Conservation (phyloP, 257 asterid genomes). For the Fraxinus quadrangulata region DNA sequence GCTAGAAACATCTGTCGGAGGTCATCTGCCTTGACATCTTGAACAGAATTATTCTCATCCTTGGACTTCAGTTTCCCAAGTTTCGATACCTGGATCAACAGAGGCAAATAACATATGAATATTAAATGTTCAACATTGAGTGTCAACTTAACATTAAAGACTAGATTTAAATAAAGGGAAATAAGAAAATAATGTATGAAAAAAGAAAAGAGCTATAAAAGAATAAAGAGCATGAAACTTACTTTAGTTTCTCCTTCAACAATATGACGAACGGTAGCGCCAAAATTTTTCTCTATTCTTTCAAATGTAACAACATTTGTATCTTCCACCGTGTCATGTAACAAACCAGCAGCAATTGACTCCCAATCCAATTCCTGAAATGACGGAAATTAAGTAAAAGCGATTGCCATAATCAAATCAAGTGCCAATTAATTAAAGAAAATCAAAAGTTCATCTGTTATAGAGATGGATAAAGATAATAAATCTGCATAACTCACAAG, state of each 20-base stretch:
- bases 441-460: background rate
- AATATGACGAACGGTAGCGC: slow-evolving; percentile 73
- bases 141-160: slow-evolving; percentile 1
- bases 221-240: background rate
- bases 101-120: slow-evolving; percentile 11
- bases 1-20: slow-evolving; percentile 96
- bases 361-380: slow-evolving; percentile 93
- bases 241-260: slow-evolving; percentile 99
- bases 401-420: slow-evolving; percentile 18
- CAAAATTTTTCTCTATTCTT: slow-evolving; percentile 78
- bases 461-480: slow-evolving; percentile 5
- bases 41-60: slow-evolving; percentile 74
- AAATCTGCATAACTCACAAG: slow-evolving; percentile 55
- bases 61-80: slow-evolving; percentile 86
- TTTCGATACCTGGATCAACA: slow-evolving; percentile 72
- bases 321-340: slow-evolving; percentile 95
- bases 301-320: slow-evolving; percentile 81
- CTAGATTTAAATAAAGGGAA: slow-evolving; percentile 7
- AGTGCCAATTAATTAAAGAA: background rate
- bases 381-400: slow-evolving; percentile 20
- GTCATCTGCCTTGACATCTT: slow-evolving; percentile 97
- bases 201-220: background rate
- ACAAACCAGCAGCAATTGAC: slow-evolving; percentile 91
- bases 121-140: slow-evolving; percentile 25
- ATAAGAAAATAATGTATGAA: slow-evolving; percentile 2